Conservation (phyloP, 345 rosid genomes). For the Hibiscus trionum region DNA sequence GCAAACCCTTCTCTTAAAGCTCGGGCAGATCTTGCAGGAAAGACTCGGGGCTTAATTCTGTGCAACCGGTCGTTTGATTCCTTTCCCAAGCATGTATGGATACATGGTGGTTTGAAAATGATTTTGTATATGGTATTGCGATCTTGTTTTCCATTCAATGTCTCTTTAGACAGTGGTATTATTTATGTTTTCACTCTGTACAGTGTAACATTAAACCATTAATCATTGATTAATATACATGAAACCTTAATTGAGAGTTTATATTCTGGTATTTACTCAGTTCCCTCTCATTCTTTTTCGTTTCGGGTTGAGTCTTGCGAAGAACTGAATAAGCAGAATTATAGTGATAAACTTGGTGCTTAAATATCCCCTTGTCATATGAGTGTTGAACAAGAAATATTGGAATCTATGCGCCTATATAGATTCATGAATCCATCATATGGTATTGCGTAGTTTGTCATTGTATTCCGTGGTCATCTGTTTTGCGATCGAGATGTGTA, state of each 20-base stretch:
- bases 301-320: too few species aligned
- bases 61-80: background rate
- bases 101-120: background rate
- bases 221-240: background rate
- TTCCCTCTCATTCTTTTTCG: too few species aligned
- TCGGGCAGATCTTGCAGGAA: slow-evolving; percentile 57
- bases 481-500: too few species aligned
- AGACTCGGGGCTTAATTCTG: slow-evolving; percentile 21
- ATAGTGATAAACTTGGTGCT: too few species aligned
- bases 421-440: too few species aligned
- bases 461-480: too few species aligned
- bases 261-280: background rate
- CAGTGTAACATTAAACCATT: slow-evolving; percentile 14
- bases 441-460: too few species aligned
- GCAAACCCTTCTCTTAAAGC: slow-evolving; percentile 49
- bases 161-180: slow-evolving; percentile 15
- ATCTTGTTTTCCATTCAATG: slow-evolving; percentile 9
- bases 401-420: too few species aligned
- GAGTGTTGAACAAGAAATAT: too few species aligned
- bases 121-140: background rate
- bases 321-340: too few species aligned
- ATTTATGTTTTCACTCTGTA: slow-evolving; percentile 17
- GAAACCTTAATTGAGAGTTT: background rate
- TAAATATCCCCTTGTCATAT: too few species aligned
- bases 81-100: background rate